Conservation (phyloP, 371 early-diverging fungal genomes). For the Syncephalastrum monosporum region DNA sequence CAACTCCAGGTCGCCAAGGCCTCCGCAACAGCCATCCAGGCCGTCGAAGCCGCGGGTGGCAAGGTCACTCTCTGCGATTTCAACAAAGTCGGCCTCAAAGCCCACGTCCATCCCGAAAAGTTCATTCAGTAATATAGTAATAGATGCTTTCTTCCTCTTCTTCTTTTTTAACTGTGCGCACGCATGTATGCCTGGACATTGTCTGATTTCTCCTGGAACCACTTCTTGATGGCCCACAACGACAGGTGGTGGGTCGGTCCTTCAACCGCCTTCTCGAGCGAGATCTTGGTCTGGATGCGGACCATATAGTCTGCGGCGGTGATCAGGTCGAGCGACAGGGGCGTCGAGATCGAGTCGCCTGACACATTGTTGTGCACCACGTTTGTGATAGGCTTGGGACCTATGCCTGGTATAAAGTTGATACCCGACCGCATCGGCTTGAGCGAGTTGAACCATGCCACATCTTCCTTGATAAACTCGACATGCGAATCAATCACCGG, state of each 20-base stretch:
- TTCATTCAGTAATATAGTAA: constrained; percentile 39
- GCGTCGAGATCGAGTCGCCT: not conserved
- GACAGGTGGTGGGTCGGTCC: constrained; percentile 25
- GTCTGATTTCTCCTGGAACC: constrained; percentile 18
- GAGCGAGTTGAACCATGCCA: constrained; percentile 14
- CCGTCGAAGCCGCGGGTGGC: constrained; percentile 86
- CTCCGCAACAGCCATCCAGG: constrained; percentile 75
- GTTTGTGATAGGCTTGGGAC: not conserved
- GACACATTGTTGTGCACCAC: not conserved
- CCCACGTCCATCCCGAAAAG: constrained; percentile 79
- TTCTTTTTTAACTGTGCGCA: no score
- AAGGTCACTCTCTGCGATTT: constrained; percentile 81
- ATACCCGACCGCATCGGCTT: constrained; percentile 6
- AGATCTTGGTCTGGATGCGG: constrained; percentile 3
- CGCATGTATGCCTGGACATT: no score
- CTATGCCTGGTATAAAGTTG: not conserved
- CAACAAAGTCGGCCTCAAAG: constrained; percentile 74
- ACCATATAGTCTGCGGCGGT: constrained; percentile 5
- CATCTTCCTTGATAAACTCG: constrained; percentile 11
- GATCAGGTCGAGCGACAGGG: not conserved
- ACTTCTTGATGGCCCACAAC: constrained; percentile 28
- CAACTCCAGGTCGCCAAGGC: constrained; percentile 88
- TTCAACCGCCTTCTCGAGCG: constrained; percentile 18
- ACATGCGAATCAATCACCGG: constrained; percentile 9
- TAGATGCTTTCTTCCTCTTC: no score